A percentile compares a stretch with the other conserved stretches of the same genome.
These are phyloP conservation scores for Monosporascus sp. DNA, from an alignment of 2,329 filamentous ascomycete genomes.

Conservation along the genomic window DNA sequence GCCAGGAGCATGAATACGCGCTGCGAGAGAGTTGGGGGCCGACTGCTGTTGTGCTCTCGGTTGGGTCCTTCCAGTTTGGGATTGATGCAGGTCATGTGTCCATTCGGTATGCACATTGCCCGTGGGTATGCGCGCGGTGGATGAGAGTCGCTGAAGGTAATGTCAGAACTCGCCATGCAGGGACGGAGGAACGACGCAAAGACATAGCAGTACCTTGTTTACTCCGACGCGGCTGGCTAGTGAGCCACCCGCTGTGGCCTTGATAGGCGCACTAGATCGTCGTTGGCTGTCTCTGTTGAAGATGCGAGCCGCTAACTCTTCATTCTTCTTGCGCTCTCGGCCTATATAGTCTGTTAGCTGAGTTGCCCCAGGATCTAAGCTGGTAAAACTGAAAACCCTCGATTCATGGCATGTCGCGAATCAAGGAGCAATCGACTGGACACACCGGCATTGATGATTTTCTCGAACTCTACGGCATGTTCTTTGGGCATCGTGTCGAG, in stretches of 20 bases:
- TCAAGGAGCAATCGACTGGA: not conserved
- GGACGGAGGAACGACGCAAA: not conserved
- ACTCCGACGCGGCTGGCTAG: conserved; percentile 69
- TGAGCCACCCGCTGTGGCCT: conserved; percentile 43
- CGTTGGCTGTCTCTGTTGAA: conserved; percentile 56
- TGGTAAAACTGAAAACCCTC: not conserved
- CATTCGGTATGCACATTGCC: conserved; percentile 62
- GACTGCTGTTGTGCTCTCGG: conserved; percentile 31
- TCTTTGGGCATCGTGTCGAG: conserved; percentile 33
- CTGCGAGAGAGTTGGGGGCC: conserved; percentile 36
- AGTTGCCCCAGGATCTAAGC: conserved; percentile 1
- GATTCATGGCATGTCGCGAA: not conserved
- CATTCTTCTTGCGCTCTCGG: conserved; percentile 66
- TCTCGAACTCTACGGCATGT: conserved; percentile 44
- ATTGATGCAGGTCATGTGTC: conserved; percentile 63
- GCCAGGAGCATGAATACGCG: conserved; percentile 39
- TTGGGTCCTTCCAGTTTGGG: conserved; percentile 35
- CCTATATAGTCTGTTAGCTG: conserved; percentile 29
- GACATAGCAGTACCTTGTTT: conserved; percentile 51
- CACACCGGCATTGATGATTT: conserved; percentile 49
- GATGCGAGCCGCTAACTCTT: conserved; percentile 66
- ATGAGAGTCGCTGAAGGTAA: conserved; percentile 26
- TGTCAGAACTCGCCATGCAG: conserved; percentile 8
- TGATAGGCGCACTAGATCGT: conserved; percentile 50
- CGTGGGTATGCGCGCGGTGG: conserved; percentile 29